Evolutionary conservation across 768 basidiomycete species (phyloP), one percentile per base, ranked within the genome.

Genomic region (Panaeolus papilionaceus): DNA sequence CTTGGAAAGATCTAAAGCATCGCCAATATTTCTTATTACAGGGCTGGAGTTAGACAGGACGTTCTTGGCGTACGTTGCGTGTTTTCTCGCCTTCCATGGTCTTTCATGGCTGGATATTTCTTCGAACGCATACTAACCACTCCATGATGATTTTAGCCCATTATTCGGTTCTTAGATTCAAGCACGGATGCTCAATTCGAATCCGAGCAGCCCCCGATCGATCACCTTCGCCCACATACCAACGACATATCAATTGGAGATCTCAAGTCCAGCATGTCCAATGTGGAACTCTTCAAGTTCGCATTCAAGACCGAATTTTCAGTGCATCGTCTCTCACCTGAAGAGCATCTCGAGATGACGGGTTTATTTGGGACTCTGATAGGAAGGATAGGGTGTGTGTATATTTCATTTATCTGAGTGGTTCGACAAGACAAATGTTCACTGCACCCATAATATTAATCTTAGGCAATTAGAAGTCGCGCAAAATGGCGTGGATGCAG

Each of bases 111-210:
- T 5, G 33, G 33, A 33, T 33, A 33, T 8, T 47, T 42, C 11
- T 16, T 10, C 10, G 8, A 49, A 49, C 47, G 23, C 6, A 49
- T 23, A n/a, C 47, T 23, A 20, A 49, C 47, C 47, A 49, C n/a
- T 23, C 47, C 12, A 23, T n/a, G 18, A 20, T 45, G 9, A 33
- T 58, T 33, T 33, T 16, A 58, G 54, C 54, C 54, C n/a, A 16
- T 37, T 37, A 33, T 58, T 58, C 54, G 28, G 11, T 58, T 58
- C 26, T 58, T 58, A 16, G 54, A 58, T 33, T 16, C 54, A 37
- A 28, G 11, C 3, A 28, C 54, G 54, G 54, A 58, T 16, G 12
- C 8, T 16, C 54, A 28, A 16, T 5, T 1, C 26, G 54, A 58
- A 28, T 33, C 54, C 28, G 54, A 33, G 26, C 54, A 33, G 28